Base-by-base conservation (phyloP, 2,329 filamentous ascomycete species). In the Exophiala sp. region DNA sequence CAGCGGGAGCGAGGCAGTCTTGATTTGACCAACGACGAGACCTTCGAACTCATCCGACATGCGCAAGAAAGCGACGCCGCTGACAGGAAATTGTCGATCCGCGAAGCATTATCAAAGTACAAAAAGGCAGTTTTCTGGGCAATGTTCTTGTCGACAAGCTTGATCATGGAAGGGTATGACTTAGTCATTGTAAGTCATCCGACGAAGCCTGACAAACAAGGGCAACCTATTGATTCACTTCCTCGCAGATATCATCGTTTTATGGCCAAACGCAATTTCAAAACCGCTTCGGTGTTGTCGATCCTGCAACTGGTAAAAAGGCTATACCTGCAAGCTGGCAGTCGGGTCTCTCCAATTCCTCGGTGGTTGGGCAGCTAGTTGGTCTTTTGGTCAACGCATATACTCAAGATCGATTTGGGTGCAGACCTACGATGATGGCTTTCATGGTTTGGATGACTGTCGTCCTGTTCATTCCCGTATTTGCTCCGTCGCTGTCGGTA, bases 391-490 rank as follows among this genome's bases (percentile, higher is more conserved):
- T 68, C 46, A 66, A 66, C 29, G 64, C 47, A 4, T 50, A 38
- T 14, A 34, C 66, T n/a, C 63, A 65, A 4, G 66, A 69, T 16
- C 62, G 65, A 6, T 59, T 66, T 16, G 68, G 68, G 7, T 68
- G 65, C 38, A 57, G 66, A 16, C 47, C 59, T 16, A 68, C 66
- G 8, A 64, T 68, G 58, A 56, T 66, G 54, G 49, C 60, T 21
- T 58, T 63, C 42, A 52, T 57, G 29, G 49, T 40, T 3, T 65
- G 62, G 63, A 59, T 64, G 62, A 54, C 44, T 55, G 14, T 63
- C 48, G 59, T 75, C 62, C 77, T 75, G 12, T 68, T 75, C 12
- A 76, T 79, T 52, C 75, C 77, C 60, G 78, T 79, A 67, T 78
- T 75, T 2, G 76, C 77, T 2, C 67, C 72, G 41, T 74, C 74